Percentiles rank a stretch among this genome's conserved stretches.
phyloP scores from a whole-genome alignment of 1,139 yeast species.

The Yamadazyma conglobata region DNA sequence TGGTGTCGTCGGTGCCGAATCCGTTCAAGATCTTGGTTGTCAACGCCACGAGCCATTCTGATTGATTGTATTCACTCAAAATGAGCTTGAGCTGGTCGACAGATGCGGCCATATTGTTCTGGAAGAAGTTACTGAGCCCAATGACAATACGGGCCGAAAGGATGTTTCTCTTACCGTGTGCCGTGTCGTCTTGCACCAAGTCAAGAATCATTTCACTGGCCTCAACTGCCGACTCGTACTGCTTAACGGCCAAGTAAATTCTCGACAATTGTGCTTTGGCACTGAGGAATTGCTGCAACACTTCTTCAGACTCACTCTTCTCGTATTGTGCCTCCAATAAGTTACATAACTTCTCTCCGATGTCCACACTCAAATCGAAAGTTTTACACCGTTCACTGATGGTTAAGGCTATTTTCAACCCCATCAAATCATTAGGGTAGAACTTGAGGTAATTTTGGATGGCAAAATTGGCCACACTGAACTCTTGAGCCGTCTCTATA shows the following conservation, averaged over 20 bases:
- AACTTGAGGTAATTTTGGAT: conserved; percentile 68
- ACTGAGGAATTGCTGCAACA: conserved; percentile 49
- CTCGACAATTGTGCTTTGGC: conserved; percentile 73
- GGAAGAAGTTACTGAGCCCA: conserved; percentile 68
- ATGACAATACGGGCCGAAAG: conserved; percentile 65
- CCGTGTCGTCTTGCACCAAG: conserved; percentile 39
- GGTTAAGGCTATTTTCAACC: conserved; percentile 54
- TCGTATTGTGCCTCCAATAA: conserved; percentile 61
- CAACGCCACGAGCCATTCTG: conserved; percentile 61
- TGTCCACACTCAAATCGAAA: conserved; percentile 49
- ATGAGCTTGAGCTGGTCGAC: conserved; percentile 64
- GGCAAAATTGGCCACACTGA: conserved; percentile 67
- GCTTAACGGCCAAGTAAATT: conserved; percentile 54
- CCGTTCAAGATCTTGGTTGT: conserved; percentile 80
- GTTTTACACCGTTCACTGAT: conserved; percentile 72
- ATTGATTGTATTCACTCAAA: conserved; percentile 44
- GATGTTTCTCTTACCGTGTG: conserved; percentile 15
- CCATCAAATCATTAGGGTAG: conserved; percentile 61
- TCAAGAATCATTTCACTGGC: conserved; percentile 56
- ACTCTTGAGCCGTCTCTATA: conserved; percentile 58
- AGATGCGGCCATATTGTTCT: conserved; percentile 58
- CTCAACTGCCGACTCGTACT: conserved; percentile 59
- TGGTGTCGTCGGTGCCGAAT: conserved; percentile 66
- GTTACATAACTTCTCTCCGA: conserved; percentile 45
- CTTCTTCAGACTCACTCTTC: conserved; percentile 44